phyloP scores from a whole-genome alignment of 768 basidiomycete species.

The Lactifluus volemus region DNA sequence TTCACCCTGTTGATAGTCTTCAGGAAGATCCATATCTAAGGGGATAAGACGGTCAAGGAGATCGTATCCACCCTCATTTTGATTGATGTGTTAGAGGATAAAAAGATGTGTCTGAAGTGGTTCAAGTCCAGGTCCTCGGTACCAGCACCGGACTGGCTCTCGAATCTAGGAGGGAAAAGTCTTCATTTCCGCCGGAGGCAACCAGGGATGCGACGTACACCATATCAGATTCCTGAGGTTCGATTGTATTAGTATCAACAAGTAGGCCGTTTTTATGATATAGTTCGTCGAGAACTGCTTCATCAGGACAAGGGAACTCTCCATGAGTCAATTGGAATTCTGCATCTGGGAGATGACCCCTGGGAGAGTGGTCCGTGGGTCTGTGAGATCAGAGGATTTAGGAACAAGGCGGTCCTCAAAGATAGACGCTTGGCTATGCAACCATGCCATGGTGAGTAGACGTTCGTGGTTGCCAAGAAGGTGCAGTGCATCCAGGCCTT shows the following conservation, averaged over 20 bases:
- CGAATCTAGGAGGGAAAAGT: neutral
- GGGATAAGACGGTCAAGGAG: constrained; percentile 23
- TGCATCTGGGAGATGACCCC: neutral
- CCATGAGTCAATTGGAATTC: neutral
- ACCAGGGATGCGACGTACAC: constrained; percentile 1
- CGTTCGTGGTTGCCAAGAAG: constrained; percentile 11
- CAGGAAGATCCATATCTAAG: constrained; percentile 3
- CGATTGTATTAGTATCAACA: neutral
- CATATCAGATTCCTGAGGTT: constrained; percentile 1
- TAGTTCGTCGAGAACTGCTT: constrained; percentile 1
- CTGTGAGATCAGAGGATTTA: neutral
- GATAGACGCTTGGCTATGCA: constrained; percentile 3
- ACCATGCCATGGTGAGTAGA: constrained; percentile 31
- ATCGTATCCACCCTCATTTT: constrained; percentile 40
- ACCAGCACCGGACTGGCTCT: neutral
- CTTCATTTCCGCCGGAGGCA: neutral
- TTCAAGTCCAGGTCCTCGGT: constrained; percentile 1
- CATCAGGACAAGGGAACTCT: neutral
- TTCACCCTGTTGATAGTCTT: constrained; percentile 2
- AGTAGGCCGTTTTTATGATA: neutral
- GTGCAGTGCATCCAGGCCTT: constrained; percentile 19
- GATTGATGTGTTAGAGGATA: neutral
- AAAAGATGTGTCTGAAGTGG: neutral
- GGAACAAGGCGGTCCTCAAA: neutral
- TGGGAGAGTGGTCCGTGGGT: neutral